These are phyloP conservation scores for Syncephalastrum racemosum DNA, from an alignment of 371 early-diverging fungal genomes.

Conservation along the genomic window DNA sequence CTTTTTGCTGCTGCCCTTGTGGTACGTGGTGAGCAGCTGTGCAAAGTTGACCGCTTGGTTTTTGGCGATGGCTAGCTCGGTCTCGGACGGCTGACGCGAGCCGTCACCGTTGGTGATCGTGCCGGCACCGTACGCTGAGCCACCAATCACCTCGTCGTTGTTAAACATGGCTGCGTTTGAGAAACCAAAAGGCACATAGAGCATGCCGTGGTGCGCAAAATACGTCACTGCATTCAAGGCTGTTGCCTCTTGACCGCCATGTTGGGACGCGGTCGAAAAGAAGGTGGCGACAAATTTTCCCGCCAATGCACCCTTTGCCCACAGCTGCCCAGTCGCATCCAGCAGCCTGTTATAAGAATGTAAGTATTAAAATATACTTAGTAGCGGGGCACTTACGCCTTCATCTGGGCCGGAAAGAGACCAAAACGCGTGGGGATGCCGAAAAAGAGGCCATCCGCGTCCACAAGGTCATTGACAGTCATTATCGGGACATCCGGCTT, in stretches of 20 bases:
- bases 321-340: slow-evolving; percentile 77
- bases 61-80: slow-evolving; percentile 68
- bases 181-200: slow-evolving; percentile 77
- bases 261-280: slow-evolving; percentile 67
- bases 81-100: slow-evolving; percentile 57
- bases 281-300: slow-evolving; percentile 80
- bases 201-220: slow-evolving; percentile 80
- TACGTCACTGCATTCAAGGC: slow-evolving; percentile 66
- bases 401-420: slow-evolving; percentile 74
- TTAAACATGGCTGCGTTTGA: slow-evolving; percentile 38
- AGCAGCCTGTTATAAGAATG: slow-evolving; percentile 21
- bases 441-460: slow-evolving; percentile 80
- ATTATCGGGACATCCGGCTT: slow-evolving; percentile 66
- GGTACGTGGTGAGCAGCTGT: slow-evolving; percentile 39
- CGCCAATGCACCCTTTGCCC: slow-evolving; percentile 59
- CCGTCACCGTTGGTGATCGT: slow-evolving; percentile 74
- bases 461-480: slow-evolving; percentile 51
- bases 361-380: not conserved
- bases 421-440: slow-evolving; percentile 73
- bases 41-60: slow-evolving; percentile 71
- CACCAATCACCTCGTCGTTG: slow-evolving; percentile 54
- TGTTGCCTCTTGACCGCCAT: slow-evolving; percentile 83
- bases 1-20: slow-evolving; percentile 13
- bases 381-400: slow-evolving; percentile 33
- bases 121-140: slow-evolving; percentile 77